Base-by-base conservation (phyloP, 768 basidiomycete genomes). In the Dacryopinax spathularia region DNA sequence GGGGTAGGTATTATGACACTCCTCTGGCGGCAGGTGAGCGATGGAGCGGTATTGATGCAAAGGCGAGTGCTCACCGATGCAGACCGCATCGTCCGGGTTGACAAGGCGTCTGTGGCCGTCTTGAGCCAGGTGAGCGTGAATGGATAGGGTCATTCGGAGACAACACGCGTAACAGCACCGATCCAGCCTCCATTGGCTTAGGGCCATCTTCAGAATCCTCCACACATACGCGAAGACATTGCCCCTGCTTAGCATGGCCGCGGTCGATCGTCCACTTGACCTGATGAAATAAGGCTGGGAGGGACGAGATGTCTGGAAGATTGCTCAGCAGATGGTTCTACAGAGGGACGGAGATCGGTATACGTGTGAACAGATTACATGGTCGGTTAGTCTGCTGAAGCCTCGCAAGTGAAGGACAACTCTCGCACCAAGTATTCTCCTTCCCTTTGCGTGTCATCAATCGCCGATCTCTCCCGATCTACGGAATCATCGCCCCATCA, bases 1-100 rank as follows among this genome's bases (percentile, higher is more conserved):
- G 0, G 87, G 87, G 67, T 85, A 91, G 18, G 79, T 79, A 69
- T 79, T 80, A 73, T 85, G 85, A 37, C 67, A 74, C 18, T 68
- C 69, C 60, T 67, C 66, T 65, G 27, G 18, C 18, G 9, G 13
- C 29, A 10, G 2, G 48, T 27, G 15, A 13, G 48, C 7, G 5
- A 31, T 13, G 12, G 48, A 9, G 15, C 31, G 35, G 43, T 31
- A 20, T 31, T 16, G 12, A 33, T 33, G 31, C n/a, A n/a, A 37
- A 27, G 16, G 35, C 5, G 29, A 36, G n/a, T 59, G 29, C 48
- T 22, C 31, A 56, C 48, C 31, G 48, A 56, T 56, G 48, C 31
- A 56, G 5, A 56, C 9, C 22, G 48, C 10, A 18, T 56, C 25
- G 18, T 56, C 48, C 5, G 48, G 48, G 25, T 22, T 29, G 48